A percentile compares a stretch with the other conserved stretches of the same genome.
Evolutionary conservation across 306 rosid species (phyloP).

Genomic region (Gillenia trifoliata): DNA sequence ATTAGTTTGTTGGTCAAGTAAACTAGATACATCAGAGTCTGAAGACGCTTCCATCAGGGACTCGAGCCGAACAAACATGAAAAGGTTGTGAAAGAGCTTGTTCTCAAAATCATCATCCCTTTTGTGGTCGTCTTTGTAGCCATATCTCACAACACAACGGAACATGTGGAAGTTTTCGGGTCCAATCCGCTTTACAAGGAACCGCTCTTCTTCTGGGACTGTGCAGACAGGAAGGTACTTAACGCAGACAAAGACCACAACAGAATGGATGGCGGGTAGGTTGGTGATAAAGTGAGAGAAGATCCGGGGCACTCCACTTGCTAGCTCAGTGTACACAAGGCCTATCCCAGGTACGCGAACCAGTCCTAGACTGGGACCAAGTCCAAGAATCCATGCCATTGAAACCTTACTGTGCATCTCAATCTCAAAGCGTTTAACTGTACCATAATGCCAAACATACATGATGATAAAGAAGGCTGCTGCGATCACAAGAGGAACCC

Average conservation of each 20-base stretch:
- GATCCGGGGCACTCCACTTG: slow-evolving; percentile 90
- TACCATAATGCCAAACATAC: slow-evolving; percentile 95
- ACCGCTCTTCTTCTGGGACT: slow-evolving; percentile 91
- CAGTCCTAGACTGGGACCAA: slow-evolving; percentile 93
- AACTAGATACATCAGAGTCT: slow-evolving; percentile 75
- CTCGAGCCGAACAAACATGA: slow-evolving; percentile 60
- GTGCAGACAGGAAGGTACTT: slow-evolving; percentile 93
- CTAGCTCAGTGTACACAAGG: slow-evolving; percentile 88
- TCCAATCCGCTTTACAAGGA: slow-evolving; percentile 87
- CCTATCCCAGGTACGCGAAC: slow-evolving; percentile 96
- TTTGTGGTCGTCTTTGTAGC: slow-evolving; percentile 82
- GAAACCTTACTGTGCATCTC: slow-evolving; percentile 94
- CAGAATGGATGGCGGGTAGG: slow-evolving; percentile 92
- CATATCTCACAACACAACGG: slow-evolving; percentile 87
- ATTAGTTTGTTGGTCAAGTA: slow-evolving; percentile 48
- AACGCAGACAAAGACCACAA: slow-evolving; percentile 84
- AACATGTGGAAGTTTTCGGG: slow-evolving; percentile 84
- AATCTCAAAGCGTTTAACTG: slow-evolving; percentile 75
- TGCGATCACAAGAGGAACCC: slow-evolving; percentile 93
- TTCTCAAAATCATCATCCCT: slow-evolving; percentile 82
- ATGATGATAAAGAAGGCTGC: slow-evolving; percentile 69
- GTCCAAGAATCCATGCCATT: slow-evolving; percentile 98
- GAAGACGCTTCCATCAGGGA: slow-evolving; percentile 96
- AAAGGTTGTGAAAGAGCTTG: slow-evolving; percentile 74
- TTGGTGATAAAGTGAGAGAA: slow-evolving; percentile 97